phyloP scores from a whole-genome alignment of 257 asterid species.

The Solanum ahanhuiri region DNA sequence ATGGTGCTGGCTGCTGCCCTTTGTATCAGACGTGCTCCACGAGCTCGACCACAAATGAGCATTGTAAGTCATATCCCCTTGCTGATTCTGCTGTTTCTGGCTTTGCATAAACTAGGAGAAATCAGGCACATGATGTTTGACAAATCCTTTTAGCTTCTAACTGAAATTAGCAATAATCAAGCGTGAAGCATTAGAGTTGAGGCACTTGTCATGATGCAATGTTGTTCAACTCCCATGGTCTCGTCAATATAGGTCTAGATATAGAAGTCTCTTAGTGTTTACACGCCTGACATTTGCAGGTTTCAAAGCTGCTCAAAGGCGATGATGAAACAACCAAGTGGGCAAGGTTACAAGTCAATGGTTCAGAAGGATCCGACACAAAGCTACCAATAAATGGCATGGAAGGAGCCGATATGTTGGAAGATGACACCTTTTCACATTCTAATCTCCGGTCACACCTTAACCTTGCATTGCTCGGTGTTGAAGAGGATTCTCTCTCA shows the following conservation, averaged over 20 bases:
- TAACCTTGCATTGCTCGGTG: slow-evolving; percentile 76
- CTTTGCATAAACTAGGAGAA: neutral
- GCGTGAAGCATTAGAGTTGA: neutral
- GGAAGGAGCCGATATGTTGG: slow-evolving; percentile 50
- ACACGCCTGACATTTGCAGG: slow-evolving; percentile 16
- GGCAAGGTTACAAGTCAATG: slow-evolving; percentile 62
- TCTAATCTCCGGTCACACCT: slow-evolving; percentile 71
- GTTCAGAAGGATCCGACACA: slow-evolving; percentile 32
- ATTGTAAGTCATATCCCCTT: slow-evolving; percentile 38
- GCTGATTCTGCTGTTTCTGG: neutral
- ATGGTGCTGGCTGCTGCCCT: slow-evolving; percentile 84
- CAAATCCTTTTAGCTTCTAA: neutral
- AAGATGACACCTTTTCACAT: slow-evolving; percentile 52
- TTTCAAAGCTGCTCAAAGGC: slow-evolving; percentile 74
- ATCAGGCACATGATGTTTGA: neutral
- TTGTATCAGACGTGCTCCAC: slow-evolving; percentile 76
- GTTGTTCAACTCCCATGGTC: neutral
- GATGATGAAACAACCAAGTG: slow-evolving; percentile 52
- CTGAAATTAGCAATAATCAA: neutral
- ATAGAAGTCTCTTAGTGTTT: neutral
- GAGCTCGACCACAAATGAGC: slow-evolving; percentile 90
- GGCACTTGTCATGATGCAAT: neutral
- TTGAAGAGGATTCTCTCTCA: slow-evolving; percentile 63
- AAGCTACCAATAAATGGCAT: slow-evolving; percentile 10
- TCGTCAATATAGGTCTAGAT: neutral